These are phyloP conservation scores for Coniochaeta sp. DNA, from an alignment of 2,329 filamentous ascomycete genomes.

Conservation along the genomic window DNA sequence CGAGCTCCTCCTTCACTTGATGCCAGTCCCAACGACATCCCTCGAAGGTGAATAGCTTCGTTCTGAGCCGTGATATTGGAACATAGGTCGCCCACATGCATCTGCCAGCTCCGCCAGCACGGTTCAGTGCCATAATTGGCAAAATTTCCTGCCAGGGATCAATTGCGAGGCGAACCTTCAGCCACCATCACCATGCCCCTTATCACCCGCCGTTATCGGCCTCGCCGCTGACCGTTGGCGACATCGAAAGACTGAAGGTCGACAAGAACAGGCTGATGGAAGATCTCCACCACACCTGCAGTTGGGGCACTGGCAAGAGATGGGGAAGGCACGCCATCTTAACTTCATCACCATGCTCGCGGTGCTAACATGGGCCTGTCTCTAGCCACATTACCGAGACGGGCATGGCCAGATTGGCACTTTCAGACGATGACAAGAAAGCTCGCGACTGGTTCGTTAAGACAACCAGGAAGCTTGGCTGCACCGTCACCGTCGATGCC, in stretches of 20 bases:
- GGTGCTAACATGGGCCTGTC: neutral
- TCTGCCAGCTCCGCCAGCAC: neutral
- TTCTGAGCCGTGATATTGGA: neutral
- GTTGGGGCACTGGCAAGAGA: neutral
- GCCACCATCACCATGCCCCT: neutral
- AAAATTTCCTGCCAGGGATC: neutral
- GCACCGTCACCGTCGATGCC: constrained; percentile 59
- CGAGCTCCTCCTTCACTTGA: neutral
- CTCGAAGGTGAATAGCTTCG: neutral
- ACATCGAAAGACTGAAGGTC: neutral
- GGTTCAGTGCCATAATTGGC: neutral
- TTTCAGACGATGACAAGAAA: constrained; percentile 64
- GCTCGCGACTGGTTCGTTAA: constrained; percentile 70
- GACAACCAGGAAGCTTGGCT: constrained; percentile 56
- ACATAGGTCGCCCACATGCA: neutral
- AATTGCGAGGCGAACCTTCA: neutral
- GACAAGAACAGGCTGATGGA: neutral
- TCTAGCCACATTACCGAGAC: constrained; percentile 46
- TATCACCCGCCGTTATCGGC: neutral
- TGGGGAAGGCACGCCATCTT: neutral
- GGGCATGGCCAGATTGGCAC: constrained; percentile 68
- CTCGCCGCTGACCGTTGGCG: neutral
- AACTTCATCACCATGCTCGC: neutral
- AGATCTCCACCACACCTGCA: neutral
- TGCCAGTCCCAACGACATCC: neutral